Percentiles rank a stretch among this genome's conserved stretches.
phyloP scores from a whole-genome alignment of 495 filamentous ascomycete genomes.

The Penicillium waksmanii region DNA sequence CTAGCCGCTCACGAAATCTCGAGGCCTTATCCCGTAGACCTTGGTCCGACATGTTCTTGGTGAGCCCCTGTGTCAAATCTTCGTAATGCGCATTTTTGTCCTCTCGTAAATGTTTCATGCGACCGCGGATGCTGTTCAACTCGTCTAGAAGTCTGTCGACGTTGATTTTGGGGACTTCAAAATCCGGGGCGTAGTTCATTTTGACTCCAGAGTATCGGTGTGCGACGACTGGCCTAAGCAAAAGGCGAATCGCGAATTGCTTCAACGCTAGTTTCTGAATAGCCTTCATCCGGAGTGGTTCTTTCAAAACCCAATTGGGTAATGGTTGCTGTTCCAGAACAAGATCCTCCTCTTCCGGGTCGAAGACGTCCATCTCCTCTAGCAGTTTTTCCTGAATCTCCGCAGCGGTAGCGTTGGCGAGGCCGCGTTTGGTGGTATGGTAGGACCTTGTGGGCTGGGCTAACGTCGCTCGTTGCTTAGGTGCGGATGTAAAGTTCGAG shows the following conservation, averaged over 20 bases:
- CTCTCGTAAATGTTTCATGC: slow-evolving; percentile 35
- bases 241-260: slow-evolving; percentile 47
- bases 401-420: slow-evolving; percentile 8
- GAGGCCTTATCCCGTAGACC: neutral
- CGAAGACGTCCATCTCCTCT: slow-evolving; percentile 9
- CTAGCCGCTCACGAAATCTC: slow-evolving; percentile 28
- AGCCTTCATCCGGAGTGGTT: slow-evolving; percentile 41
- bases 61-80: slow-evolving; percentile 34
- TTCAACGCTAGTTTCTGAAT: slow-evolving; percentile 47
- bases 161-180: slow-evolving; percentile 33
- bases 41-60: slow-evolving; percentile 13
- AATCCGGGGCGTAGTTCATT: slow-evolving; percentile 38
- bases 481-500: slow-evolving; percentile 8
- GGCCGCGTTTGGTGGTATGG: slow-evolving; percentile 26
- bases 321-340: slow-evolving; percentile 25
- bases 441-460: slow-evolving; percentile 27
- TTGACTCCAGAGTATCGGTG: slow-evolving; percentile 44
- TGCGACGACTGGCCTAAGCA: slow-evolving; percentile 44
- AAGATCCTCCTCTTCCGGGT: slow-evolving; percentile 16
- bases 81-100: slow-evolving; percentile 22
- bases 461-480: slow-evolving; percentile 13
- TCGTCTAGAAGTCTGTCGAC: slow-evolving; percentile 38
- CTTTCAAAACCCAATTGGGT: slow-evolving; percentile 34
- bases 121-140: slow-evolving; percentile 35
- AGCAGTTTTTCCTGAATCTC: neutral